Evolutionary conservation across 2,329 filamentous ascomycete species (phyloP), one percentile per base, ranked within the genome.

Genomic region (Triangularia setosa): DNA sequence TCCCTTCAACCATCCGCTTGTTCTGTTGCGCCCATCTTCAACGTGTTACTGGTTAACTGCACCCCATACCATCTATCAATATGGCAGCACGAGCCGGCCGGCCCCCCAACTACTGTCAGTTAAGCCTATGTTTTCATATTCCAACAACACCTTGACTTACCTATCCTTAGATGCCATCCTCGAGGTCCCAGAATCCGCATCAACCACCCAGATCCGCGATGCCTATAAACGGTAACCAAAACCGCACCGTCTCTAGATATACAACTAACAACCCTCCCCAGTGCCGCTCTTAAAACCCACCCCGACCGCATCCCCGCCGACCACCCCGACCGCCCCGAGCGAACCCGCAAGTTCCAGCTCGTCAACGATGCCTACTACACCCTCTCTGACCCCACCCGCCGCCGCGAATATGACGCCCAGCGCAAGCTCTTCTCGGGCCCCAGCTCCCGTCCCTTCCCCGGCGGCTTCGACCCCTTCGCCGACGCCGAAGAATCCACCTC

Each of bases 241-340:
- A 5, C 21, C 8, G 16, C 54, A 40, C 35, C 40, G 21, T 21
- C 48, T 16, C 62, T 18, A 40, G 6, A 40, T 40, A 12, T 14
- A 21, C 18, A n/a, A 58, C 57, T 63, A 30, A 60, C 33, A 25
- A 60, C 28, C 60, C 30, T n/a, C 9, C 40, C 25, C 73, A 93
- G 90, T 74, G 91, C 91, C 72, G 94, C 94, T 4, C 82, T 98
- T 55, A 96, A 95, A 78, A 93, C 91, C 68, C 94, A 98, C 76
- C 94, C 94, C 1, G 95, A 99, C 76, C 91, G 95, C 65, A 92
- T 99, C 48, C 84, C 93, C 27, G 80, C 85, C 69, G 87, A 93
- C 78, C 94, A 92, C 4, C 92, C 93, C 40, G 93, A 98, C 71
- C 91, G 94, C 68, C 77, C 87, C 23, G 78, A 85, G 12, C 90